Evolutionary conservation across 495 filamentous ascomycete species (phyloP), one percentile per base, ranked within the genome.

Genomic region (Lichina pygmaea): DNA sequence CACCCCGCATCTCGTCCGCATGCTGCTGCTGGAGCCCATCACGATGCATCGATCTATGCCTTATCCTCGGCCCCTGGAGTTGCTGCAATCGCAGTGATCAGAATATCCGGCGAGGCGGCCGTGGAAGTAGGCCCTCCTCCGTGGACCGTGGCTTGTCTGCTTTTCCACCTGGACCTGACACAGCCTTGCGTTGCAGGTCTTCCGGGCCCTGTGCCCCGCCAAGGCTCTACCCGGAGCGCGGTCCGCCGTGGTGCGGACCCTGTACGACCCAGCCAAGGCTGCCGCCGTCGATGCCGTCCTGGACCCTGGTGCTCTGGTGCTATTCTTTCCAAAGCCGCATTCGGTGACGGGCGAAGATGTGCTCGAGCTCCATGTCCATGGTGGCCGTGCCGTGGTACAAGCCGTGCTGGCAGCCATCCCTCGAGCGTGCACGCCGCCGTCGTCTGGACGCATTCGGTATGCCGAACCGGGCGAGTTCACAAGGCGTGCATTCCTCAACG

Each of bases 381-480:
- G 89, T n/a, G 86, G 89, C 0, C 67, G 75, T 0, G 91, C 89
- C 7, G 79, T 86, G 31, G 75, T 91, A 45, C 81, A 78, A 53
- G 78, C 91, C 6, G 80, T 93, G 0, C 67, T 97, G 1, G 57
- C 66, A 7, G 84, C 83, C 8, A 82, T 97, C 46, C 66, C 77
- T 0, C 38, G 49, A 12, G 60, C 44, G 10, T 7, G 15, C 3
- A 36, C 61, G 54, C 43, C 7, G 37, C 6, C 48, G 50, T 6
- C 17, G 42, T 5, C 51, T 51, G 6, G 11, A 31, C 46, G 48
- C n/a, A 72, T 93, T 41, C 82, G 82, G 9, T 93, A 92, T 52
- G 89, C 89, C 0, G 89, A 93, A 52, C 81, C 89, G 0, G 89
- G 89, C 47, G 89, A 97, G 54, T 97, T 97, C 59, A 95, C 89